phyloP scores from a whole-genome alignment of 352 stramenopile genomes.

The Pythium volutum region DNA sequence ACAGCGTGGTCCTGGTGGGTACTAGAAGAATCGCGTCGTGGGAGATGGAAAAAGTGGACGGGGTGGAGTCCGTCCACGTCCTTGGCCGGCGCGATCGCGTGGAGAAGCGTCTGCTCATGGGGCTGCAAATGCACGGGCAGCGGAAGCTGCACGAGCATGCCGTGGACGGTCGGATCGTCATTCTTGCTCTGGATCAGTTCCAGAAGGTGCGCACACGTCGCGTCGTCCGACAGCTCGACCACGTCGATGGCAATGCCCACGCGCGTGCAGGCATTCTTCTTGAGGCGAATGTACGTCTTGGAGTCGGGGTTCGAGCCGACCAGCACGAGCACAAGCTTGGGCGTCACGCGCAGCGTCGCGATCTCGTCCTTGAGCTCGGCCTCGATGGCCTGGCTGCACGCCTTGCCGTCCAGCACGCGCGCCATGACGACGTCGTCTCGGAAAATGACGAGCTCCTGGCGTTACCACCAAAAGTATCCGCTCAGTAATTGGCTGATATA shows the following conservation, averaged over 20 bases:
- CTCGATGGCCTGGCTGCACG: slow-evolving; percentile 80
- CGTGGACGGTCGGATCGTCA: slow-evolving; percentile 60
- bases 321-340: slow-evolving; percentile 97
- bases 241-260: slow-evolving; percentile 81
- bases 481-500: slow-evolving; percentile 8
- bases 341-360: slow-evolving; percentile 44
- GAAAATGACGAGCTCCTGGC: not conserved
- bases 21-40: slow-evolving; percentile 91
- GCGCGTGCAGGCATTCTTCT: slow-evolving; percentile 95
- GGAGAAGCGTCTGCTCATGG: slow-evolving; percentile 94
- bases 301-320: slow-evolving; percentile 95
- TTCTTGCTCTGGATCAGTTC: slow-evolving; percentile 60
- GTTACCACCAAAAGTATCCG: slow-evolving; percentile 16
- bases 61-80: slow-evolving; percentile 99
- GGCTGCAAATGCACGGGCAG: slow-evolving; percentile 91
- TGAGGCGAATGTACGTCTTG: slow-evolving; percentile 98
- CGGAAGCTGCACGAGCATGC: slow-evolving; percentile 90
- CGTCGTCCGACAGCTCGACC: slow-evolving; percentile 26
- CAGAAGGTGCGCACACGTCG: slow-evolving; percentile 46
- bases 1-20: slow-evolving; percentile 70
- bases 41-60: slow-evolving; percentile 92
- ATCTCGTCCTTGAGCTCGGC: slow-evolving; percentile 88
- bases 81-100: slow-evolving; percentile 90
- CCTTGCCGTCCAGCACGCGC: slow-evolving; percentile 73
- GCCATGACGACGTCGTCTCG: slow-evolving; percentile 6